Percentiles rank a stretch among this genome's conserved stretches.
Evolutionary conservation across 495 filamentous ascomycete genomes (phyloP).

Genomic region (Hypoxylon trugodes): DNA sequence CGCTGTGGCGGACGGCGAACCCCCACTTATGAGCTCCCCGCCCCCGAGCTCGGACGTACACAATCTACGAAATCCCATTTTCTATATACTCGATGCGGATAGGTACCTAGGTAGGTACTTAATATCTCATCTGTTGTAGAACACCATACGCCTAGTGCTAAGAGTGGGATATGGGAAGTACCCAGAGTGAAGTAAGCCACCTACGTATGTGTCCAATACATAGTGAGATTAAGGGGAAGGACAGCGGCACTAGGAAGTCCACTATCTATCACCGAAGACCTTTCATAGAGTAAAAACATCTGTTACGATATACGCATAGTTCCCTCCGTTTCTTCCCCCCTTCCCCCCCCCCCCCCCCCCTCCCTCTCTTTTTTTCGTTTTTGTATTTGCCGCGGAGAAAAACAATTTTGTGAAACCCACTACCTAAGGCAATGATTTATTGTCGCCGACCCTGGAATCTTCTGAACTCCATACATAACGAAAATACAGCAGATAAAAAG

Average conservation of each 20-base stretch:
- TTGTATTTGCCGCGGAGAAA: neutral
- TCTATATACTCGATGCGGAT: too few relatives aligned
- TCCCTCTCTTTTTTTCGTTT: too few relatives aligned
- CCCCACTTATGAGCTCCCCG: slow-evolving; percentile 37
- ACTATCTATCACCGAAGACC: too few relatives aligned
- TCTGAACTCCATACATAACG: slow-evolving; percentile 20
- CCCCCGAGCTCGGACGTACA: slow-evolving; percentile 24
- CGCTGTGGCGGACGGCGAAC: neutral
- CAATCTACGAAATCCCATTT: neutral
- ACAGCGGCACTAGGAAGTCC: too few relatives aligned
- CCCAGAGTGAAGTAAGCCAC: neutral
- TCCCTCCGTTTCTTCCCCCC: too few relatives aligned
- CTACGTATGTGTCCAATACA: too few relatives aligned
- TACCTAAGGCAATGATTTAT: neutral
- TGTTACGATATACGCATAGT: too few relatives aligned
- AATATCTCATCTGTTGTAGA: neutral
- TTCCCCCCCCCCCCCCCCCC: too few relatives aligned
- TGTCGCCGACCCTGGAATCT: slow-evolving; percentile 11
- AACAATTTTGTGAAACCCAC: neutral
- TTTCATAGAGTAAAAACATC: too few relatives aligned
- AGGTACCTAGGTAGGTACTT: too few relatives aligned
- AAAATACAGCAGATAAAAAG: too few relatives aligned
- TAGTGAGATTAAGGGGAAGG: too few relatives aligned
- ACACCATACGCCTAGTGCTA: slow-evolving; percentile 4
- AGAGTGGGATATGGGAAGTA: slow-evolving; percentile 24